These are phyloP conservation scores for Ogataea pignaliae DNA, from an alignment of 805 yeast genomes.

Conservation along the genomic window DNA sequence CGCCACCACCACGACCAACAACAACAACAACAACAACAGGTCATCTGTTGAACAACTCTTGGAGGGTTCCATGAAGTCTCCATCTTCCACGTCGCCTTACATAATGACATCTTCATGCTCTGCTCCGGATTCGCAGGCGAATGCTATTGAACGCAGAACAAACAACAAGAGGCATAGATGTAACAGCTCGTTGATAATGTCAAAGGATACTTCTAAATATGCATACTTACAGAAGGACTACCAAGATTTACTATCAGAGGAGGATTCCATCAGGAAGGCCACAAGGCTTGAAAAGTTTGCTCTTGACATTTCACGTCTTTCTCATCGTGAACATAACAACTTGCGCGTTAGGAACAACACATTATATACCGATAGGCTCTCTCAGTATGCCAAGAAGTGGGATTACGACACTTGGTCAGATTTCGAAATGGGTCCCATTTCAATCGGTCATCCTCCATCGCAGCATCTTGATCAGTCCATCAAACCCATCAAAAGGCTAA, in stretches of 20 bases:
- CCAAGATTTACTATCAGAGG: slow-evolving; percentile 16
- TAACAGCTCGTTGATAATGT: slow-evolving; percentile 4
- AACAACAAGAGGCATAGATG: not conserved
- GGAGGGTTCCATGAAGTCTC: not conserved
- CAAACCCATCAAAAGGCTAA: slow-evolving; percentile 46
- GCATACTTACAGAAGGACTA: slow-evolving; percentile 17
- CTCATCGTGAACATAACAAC: slow-evolving; percentile 25
- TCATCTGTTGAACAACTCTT: not conserved
- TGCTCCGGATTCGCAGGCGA: not conserved
- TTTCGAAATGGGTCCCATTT: slow-evolving; percentile 26
- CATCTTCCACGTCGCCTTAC: not conserved
- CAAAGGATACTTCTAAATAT: slow-evolving; percentile 13
- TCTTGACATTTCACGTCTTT: slow-evolving; percentile 22
- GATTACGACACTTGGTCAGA: slow-evolving; percentile 38
- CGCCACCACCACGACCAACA: not conserved
- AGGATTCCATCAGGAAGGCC: slow-evolving; percentile 22
- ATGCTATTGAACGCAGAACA: not conserved
- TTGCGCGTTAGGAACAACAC: slow-evolving; percentile 25
- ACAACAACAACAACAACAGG: not conserved
- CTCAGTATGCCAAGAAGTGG: slow-evolving; percentile 36
- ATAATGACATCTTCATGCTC: not conserved
- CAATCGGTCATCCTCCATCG: slow-evolving; percentile 17
- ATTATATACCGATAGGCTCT: slow-evolving; percentile 19
- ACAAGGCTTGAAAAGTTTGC: slow-evolving; percentile 26
- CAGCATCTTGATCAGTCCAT: slow-evolving; percentile 23